Conservation (phyloP, 768 basidiomycete genomes). For the Kwoniella newhampshirensis region DNA sequence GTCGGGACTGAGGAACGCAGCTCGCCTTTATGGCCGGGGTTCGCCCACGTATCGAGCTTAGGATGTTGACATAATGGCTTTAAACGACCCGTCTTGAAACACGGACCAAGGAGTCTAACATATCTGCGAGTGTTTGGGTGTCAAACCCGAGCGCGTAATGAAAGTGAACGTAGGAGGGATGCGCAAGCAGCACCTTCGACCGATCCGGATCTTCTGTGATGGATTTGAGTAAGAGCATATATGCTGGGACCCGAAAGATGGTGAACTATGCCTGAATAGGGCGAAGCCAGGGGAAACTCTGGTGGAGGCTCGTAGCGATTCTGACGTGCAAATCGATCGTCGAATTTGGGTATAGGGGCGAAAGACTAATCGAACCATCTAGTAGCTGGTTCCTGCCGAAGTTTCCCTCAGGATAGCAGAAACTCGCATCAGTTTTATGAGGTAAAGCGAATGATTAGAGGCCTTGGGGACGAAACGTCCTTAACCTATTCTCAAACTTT, state of each 20-base stretch:
- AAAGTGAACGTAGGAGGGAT: constrained; percentile 66
- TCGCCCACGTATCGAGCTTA: constrained; percentile 62
- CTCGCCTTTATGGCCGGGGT: constrained; percentile 61
- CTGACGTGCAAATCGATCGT: constrained; percentile 96
- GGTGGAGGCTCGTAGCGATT: constrained; percentile 93
- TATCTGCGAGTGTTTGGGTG: constrained; percentile 76
- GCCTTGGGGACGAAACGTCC: constrained; percentile 84
- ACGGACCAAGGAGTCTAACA: constrained; percentile 85
- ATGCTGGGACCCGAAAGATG: constrained; percentile 87
- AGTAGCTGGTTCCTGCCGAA: constrained; percentile 91
- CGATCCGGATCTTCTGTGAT: constrained; percentile 71
- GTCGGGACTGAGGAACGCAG: constrained; percentile 66
- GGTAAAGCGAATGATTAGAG: constrained; percentile 78
- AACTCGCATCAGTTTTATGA: constrained; percentile 62
- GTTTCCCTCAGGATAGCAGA: constrained; percentile 77
- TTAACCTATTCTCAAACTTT: constrained; percentile 75
- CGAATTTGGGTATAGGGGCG: constrained; percentile 93
- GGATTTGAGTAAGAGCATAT: constrained; percentile 76
- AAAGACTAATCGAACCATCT: constrained; percentile 93
- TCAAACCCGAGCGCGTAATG: constrained; percentile 68
- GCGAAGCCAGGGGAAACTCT: constrained; percentile 94
- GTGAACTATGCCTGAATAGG: constrained; percentile 87
- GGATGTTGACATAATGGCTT: constrained; percentile 76
- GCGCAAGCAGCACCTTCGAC: constrained; percentile 71
- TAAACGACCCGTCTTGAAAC: constrained; percentile 80